phyloP scores from a whole-genome alignment of 768 basidiomycete genomes.

The Pisolithus sp. region DNA sequence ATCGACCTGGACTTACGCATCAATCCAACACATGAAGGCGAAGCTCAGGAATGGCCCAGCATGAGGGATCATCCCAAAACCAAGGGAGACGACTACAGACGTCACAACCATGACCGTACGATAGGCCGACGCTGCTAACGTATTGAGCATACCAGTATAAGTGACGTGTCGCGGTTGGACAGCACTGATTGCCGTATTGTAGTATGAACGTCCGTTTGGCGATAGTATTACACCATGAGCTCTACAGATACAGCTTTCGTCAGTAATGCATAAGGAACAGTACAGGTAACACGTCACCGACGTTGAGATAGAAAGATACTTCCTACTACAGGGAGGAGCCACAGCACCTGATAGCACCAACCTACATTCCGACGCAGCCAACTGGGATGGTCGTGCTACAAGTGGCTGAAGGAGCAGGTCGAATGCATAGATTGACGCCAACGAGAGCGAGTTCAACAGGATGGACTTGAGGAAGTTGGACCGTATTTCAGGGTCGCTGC shows the following conservation, averaged over 20 bases:
- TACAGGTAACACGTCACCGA: slow-evolving; percentile 30
- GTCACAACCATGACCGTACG: slow-evolving; percentile 77
- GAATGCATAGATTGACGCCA: slow-evolving; percentile 71
- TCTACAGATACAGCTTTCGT: slow-evolving; percentile 37
- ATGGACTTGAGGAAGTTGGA: slow-evolving; percentile 69
- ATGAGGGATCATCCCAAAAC: slow-evolving; percentile 56
- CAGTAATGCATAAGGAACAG: background rate
- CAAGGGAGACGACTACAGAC: slow-evolving; percentile 62
- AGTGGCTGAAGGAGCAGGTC: slow-evolving; percentile 67
- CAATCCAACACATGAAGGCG: slow-evolving; percentile 77
- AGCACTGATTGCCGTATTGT: slow-evolving; percentile 60
- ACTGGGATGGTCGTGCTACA: slow-evolving; percentile 49
- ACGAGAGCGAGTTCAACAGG: slow-evolving; percentile 63
- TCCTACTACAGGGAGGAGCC: slow-evolving; percentile 74
- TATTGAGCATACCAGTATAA: slow-evolving; percentile 65
- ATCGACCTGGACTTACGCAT: slow-evolving; percentile 60
- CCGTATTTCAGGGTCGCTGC: slow-evolving; percentile 71
- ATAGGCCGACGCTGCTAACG: slow-evolving; percentile 76
- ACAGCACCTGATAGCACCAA: slow-evolving; percentile 70
- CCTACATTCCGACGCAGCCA: slow-evolving; percentile 71
- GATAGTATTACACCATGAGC: slow-evolving; percentile 69
- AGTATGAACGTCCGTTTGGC: slow-evolving; percentile 69
- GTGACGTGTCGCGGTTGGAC: slow-evolving; percentile 47
- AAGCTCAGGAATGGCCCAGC: slow-evolving; percentile 58
- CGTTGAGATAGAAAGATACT: slow-evolving; percentile 78